Conservation (phyloP, 192 early-diverging fungal species). For the Irineochytrium annulatum region DNA sequence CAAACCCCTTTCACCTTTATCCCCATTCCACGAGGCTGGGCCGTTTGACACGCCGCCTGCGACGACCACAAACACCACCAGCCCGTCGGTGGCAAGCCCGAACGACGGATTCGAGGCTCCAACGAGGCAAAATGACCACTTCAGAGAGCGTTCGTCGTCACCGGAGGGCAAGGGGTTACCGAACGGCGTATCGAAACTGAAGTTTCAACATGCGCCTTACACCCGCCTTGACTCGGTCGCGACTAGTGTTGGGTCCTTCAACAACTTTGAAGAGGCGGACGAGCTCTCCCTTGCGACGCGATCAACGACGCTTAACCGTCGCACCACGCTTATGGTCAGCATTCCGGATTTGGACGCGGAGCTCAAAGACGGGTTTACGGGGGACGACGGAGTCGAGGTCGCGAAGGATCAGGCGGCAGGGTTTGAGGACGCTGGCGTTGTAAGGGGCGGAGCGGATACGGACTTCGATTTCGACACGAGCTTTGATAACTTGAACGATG, state of each 20-base stretch:
- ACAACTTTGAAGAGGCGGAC: background rate
- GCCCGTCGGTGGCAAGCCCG: no score
- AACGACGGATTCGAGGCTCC: no score
- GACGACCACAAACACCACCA: no score
- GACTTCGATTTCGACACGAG: constrained; percentile 5
- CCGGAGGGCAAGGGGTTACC: background rate
- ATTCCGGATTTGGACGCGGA: background rate
- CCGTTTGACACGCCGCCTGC: background rate
- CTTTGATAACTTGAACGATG: background rate
- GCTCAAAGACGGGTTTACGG: background rate
- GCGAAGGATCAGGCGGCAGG: no score
- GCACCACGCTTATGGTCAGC: no score
- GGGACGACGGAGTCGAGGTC: background rate
- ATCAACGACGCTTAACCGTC: no score
- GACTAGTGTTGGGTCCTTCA: background rate
- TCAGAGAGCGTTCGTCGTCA: no score
- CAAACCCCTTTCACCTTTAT: no score
- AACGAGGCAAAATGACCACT: no score
- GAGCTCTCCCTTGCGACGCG: constrained; percentile 1
- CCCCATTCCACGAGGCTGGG: no score
- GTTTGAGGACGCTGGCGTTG: constrained; percentile 4
- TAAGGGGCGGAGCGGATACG: background rate
- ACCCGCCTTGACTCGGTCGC: background rate
- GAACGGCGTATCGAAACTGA: background rate
- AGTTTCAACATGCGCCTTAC: no score